Conservation (phyloP, 257 asterid genomes). For the Solanum bukasovii region DNA sequence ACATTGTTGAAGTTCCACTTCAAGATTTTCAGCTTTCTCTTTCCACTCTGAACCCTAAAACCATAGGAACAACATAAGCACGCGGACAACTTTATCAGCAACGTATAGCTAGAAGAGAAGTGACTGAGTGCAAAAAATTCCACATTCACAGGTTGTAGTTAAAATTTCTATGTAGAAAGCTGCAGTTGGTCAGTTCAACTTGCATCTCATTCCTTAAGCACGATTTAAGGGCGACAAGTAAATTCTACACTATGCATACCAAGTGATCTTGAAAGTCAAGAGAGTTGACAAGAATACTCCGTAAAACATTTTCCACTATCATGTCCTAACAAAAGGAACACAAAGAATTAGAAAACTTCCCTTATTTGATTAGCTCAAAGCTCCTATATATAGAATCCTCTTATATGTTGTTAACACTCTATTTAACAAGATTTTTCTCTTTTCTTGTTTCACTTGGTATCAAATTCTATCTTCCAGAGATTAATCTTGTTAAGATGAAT, state of each 20-base stretch:
- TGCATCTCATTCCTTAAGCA: not conserved
- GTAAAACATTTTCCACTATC: not conserved
- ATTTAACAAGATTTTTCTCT: not conserved
- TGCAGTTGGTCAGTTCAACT: not conserved
- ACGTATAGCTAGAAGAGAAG: not conserved
- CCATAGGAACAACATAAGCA: conserved; percentile 1
- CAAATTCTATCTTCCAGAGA: not conserved
- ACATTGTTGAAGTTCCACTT: conserved; percentile 88
- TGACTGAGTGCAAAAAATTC: not conserved
- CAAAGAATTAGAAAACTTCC: not conserved
- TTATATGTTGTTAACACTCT: not conserved
- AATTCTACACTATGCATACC: not conserved
- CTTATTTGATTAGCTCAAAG: not conserved
- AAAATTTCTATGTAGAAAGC: not conserved
- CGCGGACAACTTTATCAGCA: conserved; percentile 3
- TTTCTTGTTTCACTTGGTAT: not conserved
- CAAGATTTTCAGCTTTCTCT: conserved; percentile 86
- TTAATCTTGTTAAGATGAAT: not conserved
- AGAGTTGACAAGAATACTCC: not conserved
- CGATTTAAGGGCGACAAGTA: not conserved
- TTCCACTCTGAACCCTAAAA: conserved; percentile 94
- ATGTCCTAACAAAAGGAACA: not conserved
- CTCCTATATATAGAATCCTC: not conserved
- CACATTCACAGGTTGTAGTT: not conserved
- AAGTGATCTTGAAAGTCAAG: not conserved